Base-by-base conservation (phyloP, 2,329 filamentous ascomycete genomes). In the Colletotrichum caudatum region DNA sequence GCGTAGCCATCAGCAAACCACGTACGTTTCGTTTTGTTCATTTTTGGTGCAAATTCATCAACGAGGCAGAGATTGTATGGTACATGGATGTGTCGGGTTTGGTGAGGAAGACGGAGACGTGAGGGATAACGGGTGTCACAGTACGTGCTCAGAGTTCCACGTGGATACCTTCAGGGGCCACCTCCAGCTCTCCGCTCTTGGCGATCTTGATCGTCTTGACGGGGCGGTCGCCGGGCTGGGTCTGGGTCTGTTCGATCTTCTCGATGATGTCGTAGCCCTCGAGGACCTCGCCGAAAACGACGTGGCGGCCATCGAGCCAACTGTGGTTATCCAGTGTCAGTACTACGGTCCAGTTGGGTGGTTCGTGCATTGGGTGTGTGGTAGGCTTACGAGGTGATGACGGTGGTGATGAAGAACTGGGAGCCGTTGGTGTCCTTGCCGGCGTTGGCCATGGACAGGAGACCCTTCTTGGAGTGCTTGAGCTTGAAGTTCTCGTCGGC, bases 401-500 rank as follows among this genome's bases (percentile, higher is more conserved):
- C 91, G 76, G 93, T 95, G 78, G 94, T 96, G 82, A 96, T 95
- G 88, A 96, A 96, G 87, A 96, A 96, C 81, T 96, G 93, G 71
- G 92, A 94, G 80, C 93, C 93, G 81, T 95, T 95, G 86, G 93
- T 96, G 83, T 96, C 93, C 82, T 90, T 89, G 82, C 93, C 93
- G 73, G 92, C 89, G 84, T 95, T 95, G 83, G 92, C 93, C 93
- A 94, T 96, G 83, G 92, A 94, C 75, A 96, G 86, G 63, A 94
- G 85, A 78, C 93, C 93, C 83, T 91, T 92, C 89, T 94, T 94
- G 86, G 88, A 89, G 90, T 97, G 94, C 89, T 94, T 95, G 80
- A 95, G 88, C 91, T 96, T 95, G 89, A 97, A 96, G 92, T 95
- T 96, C 91, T 97, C 93, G 78, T 97, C 93, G 75, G 89, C 84